Percentiles rank a stretch among this genome's conserved stretches.
Conservation (phyloP, 2,329 filamentous ascomycete species). For the Daldinia eschscholtzii region DNA sequence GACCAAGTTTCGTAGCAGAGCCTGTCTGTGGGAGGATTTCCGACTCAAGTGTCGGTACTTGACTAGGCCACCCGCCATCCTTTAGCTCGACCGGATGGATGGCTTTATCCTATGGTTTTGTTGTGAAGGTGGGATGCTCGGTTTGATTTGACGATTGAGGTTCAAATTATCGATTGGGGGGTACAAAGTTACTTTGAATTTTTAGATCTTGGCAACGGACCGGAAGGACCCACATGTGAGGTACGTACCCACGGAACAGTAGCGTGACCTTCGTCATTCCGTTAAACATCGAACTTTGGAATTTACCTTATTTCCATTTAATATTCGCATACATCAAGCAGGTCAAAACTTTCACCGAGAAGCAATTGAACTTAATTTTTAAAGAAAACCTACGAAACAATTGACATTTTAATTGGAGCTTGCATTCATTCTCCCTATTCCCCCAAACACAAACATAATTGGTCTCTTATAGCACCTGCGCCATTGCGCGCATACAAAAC, state of each 20-base stretch:
- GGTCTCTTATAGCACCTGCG: conserved; percentile 43
- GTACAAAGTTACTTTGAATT: conserved; percentile 35
- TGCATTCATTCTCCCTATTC: conserved; percentile 1
- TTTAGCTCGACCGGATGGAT: conserved; percentile 24
- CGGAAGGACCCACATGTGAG: conserved; percentile 10
- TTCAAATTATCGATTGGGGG: conserved; percentile 17
- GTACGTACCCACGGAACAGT: conserved; percentile 19
- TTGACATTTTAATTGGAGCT: no score
- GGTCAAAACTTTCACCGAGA: background rate
- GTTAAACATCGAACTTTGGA: conserved; percentile 20
- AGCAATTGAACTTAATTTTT: conserved; percentile 29
- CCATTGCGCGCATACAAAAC: conserved; percentile 45
- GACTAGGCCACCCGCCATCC: conserved; percentile 86
- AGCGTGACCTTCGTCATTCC: conserved; percentile 40
- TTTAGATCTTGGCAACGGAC: conserved; percentile 23
- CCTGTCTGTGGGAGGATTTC: conserved; percentile 87
- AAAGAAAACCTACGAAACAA: conserved; percentile 1
- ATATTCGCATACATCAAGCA: conserved; percentile 1
- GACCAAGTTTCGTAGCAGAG: conserved; percentile 93
- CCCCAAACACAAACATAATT: conserved; percentile 41
- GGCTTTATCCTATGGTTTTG: conserved; percentile 2
- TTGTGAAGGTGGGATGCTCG: background rate
- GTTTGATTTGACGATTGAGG: conserved; percentile 14
- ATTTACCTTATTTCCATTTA: background rate
- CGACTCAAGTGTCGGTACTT: conserved; percentile 93